Evolutionary conservation across 1,284 basidiomycete species (phyloP), one percentile per base, ranked within the genome.

Genomic region (Wolfiporia cocos): DNA sequence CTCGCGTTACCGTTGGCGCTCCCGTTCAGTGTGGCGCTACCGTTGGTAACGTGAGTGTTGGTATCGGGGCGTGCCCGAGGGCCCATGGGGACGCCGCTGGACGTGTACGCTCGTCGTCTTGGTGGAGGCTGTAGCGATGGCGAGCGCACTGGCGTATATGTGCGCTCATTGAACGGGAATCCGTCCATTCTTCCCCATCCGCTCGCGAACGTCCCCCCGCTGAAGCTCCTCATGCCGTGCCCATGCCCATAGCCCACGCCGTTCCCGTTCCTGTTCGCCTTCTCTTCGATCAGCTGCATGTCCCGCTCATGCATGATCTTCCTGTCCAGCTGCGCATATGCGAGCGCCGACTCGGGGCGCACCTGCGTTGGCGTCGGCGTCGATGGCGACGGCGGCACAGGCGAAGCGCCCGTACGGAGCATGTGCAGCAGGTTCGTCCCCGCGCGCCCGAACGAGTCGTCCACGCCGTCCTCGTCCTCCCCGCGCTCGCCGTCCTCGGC

Each of bases 121-220:
- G 76, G 71, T 0, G 82, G 80, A 2, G 81, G 83, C 36, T 81
- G 78, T 38, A 85, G 65, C 14, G 79, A 75, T 1, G 73, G 63
- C 57, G 44, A 12, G 12, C 22, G 23, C 12, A 34, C 23, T 15
- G 26, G 21, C 12, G 19, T n/a, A n/a, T n/a, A n/a, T n/a, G n/a
- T n/a, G n/a, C n/a, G n/a, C n/a, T n/a, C n/a, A n/a, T n/a, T n/a
- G n/a, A n/a, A n/a, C n/a, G n/a, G n/a, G n/a, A n/a, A n/a, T n/a
- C n/a, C n/a, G n/a, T n/a, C n/a, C n/a, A n/a, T n/a, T n/a, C n/a
- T n/a, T n/a, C n/a, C n/a, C n/a, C n/a, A n/a, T n/a, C n/a, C n/a
- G n/a, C n/a, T n/a, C n/a, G n/a, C n/a, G n/a, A n/a, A n/a, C n/a
- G n/a, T n/a, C n/a, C n/a, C n/a, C n/a, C n/a, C n/a, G n/a, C n/a